Conservation (phyloP, 345 rosid species). For the Hypericum androsaemum region DNA sequence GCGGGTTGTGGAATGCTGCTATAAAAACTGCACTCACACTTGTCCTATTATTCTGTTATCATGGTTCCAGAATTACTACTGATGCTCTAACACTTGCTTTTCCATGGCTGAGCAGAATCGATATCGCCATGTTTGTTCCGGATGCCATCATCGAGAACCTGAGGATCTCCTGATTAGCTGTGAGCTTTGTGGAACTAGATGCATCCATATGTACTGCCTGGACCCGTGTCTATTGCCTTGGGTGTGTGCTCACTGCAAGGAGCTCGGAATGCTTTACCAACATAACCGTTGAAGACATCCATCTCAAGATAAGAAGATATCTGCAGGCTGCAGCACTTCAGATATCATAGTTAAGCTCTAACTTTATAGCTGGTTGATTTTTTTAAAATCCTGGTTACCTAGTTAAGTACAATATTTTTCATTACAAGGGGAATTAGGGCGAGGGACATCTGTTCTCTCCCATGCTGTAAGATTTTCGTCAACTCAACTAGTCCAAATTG, state of each 20-base stretch:
- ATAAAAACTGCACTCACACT: no score
- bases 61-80: not conserved
- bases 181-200: conserved; percentile 46
- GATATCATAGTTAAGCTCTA: no score
- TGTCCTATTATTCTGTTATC: not conserved
- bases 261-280: conserved; percentile 49
- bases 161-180: conserved; percentile 67
- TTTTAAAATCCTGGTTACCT: no score
- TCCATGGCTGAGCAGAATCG: conserved; percentile 31
- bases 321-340: no score
- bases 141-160: conserved; percentile 58
- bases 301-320: not conserved
- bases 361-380: no score
- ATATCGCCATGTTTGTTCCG: conserved; percentile 36
- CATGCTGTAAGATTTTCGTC: no score
- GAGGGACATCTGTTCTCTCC: no score
- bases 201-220: conserved; percentile 70
- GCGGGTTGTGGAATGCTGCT: no score
- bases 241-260: conserved; percentile 79
- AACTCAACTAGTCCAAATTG: no score
- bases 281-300: not conserved
- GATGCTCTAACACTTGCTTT: conserved; percentile 1
- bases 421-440: no score
- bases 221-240: conserved; percentile 78
- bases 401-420: no score